Evolutionary conservation across 2,329 filamentous ascomycete genomes (phyloP), one percentile per base, ranked within the genome.

Genomic region (Phoma herbarum): DNA sequence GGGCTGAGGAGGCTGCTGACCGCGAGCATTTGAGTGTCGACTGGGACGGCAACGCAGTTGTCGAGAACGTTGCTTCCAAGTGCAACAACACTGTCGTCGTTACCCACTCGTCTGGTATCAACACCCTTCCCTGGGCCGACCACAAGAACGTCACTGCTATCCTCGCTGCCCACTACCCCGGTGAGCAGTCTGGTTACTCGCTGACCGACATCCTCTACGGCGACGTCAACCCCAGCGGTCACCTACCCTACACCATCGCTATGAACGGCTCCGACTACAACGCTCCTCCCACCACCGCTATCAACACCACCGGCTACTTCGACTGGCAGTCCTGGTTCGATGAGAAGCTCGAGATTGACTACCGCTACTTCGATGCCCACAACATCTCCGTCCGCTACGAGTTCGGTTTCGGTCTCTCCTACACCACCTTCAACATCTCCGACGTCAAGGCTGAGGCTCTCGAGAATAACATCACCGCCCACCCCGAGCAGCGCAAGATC

Each of bases 161-260:
- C 57, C 63, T 81, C 3, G 74, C 75, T 11, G 78, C 78, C 3
- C 78, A 80, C 58, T 74, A 74, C 48, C 76, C 77, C 4, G 79
- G 79, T n/a, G 71, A 80, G 61, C 76, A 80, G 63, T 69, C 67
- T 14, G 78, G 78, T 18, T 70, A 80, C 67, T 74, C 75, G 10
- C 66, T 80, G 42, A 73, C 75, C 35, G 78, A 80, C 50, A 64
- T 80, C 3, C 80, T 97, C 2, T 92, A 93, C 59, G 93, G 93
- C 8, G 84, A 89, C 23, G 84, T 88, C 11, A 94, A 92, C 69
- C 88, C 89, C 0, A 92, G 87, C 48, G 93, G 93, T 20, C 89
- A 91, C 57, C 80, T 97, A 2, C 93, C 93, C 0, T 97, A 96
- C 78, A 96, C 92, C 1, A 90, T 97, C 44, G 92, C 91, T 10